These are phyloP conservation scores for Termitomyces sp. DNA, from an alignment of 768 basidiomycete species.

Conservation along the genomic window DNA sequence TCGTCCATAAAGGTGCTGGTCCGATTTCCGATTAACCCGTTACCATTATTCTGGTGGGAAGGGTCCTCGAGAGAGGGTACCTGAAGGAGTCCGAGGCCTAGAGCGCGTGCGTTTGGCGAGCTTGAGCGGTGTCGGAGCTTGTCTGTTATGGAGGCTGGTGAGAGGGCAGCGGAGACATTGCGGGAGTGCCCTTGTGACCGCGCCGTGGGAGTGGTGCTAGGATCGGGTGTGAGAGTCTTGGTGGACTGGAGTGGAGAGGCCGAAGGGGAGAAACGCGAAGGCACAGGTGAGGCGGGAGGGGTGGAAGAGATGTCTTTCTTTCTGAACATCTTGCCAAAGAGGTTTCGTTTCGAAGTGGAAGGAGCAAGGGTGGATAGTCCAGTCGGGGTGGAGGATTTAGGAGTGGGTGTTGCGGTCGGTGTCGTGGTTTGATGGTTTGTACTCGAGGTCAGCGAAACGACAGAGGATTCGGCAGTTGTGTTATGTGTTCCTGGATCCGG, in stretches of 20 bases:
- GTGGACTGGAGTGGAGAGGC: slow-evolving; percentile 11
- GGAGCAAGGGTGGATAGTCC: slow-evolving; percentile 6
- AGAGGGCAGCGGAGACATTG: slow-evolving; percentile 14
- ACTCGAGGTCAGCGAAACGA: slow-evolving; percentile 14
- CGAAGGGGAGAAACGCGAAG: slow-evolving; percentile 21
- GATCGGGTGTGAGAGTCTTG: slow-evolving; percentile 10
- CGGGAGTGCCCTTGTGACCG: slow-evolving; percentile 16
- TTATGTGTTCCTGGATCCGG: slow-evolving; percentile 16
- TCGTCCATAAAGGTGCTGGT: neutral
- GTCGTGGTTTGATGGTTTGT: slow-evolving; percentile 12
- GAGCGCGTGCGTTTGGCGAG: slow-evolving; percentile 17
- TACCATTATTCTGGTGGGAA: slow-evolving; percentile 4
- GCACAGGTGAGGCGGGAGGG: slow-evolving; percentile 28
- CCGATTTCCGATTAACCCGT: neutral
- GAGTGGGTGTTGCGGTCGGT: slow-evolving; percentile 12
- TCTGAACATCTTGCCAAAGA: slow-evolving; percentile 75
- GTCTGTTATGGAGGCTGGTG: slow-evolving; percentile 6
- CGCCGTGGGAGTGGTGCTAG: slow-evolving; percentile 14
- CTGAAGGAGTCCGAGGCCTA: slow-evolving; percentile 17
- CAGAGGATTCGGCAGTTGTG: slow-evolving; percentile 20
- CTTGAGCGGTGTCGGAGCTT: slow-evolving; percentile 20
- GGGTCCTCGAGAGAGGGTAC: slow-evolving; percentile 15
- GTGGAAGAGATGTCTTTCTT: slow-evolving; percentile 26
- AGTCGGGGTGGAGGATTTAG: neutral
- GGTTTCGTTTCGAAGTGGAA: slow-evolving; percentile 43